Base-by-base conservation (phyloP, 2,329 filamentous ascomycete species). In the Colletotrichum melonis region DNA sequence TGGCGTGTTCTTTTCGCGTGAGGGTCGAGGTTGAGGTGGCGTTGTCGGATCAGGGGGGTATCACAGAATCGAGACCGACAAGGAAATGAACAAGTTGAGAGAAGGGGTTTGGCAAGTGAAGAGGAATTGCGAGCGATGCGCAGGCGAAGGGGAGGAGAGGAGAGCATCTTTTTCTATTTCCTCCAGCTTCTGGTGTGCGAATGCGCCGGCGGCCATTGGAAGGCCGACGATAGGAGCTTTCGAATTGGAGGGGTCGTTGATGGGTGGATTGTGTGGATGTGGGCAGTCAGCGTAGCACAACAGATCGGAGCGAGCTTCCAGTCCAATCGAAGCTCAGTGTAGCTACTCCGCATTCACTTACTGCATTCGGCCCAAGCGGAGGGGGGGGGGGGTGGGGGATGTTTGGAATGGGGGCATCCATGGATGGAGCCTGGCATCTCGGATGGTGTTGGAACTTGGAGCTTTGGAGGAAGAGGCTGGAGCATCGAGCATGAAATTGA, bases 321-420 rank as follows among this genome's bases (percentile, higher is more conserved):
- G 59, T 28, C 52, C 32, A 28, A 67, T 28, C 52, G 57, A 58
- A 68, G 58, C 38, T 35, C 64, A 35, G 56, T 14, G 42, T 28
- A 66, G 63, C 54, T 59, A 70, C 46, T 71, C 63, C 68, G 68
- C 68, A 67, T 32, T 32, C 14, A 32, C 55, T 38, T 59, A 35
- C 57, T 42, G 32, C 9, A 59, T 59, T 59, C 22, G 32, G 32
- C 19, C 55, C 24, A 38, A 14, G 38, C 16, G 38, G 14, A 4
- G 11, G 35, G 35, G 12, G 4, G 12, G 24, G 3, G 35, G 8
- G 26, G 3, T 12, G 8, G 30, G 30, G 9, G 30, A 32, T 32
- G 30, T 32, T 32, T 11, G 30, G 30, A 32, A 32, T 32, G 30
- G 30, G 32, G 32, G 11, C 32, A 12, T 30, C 28, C 6, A 30